phyloP scores from a whole-genome alignment of 208 protist species.

The Acanthamoeba royreba region DNA sequence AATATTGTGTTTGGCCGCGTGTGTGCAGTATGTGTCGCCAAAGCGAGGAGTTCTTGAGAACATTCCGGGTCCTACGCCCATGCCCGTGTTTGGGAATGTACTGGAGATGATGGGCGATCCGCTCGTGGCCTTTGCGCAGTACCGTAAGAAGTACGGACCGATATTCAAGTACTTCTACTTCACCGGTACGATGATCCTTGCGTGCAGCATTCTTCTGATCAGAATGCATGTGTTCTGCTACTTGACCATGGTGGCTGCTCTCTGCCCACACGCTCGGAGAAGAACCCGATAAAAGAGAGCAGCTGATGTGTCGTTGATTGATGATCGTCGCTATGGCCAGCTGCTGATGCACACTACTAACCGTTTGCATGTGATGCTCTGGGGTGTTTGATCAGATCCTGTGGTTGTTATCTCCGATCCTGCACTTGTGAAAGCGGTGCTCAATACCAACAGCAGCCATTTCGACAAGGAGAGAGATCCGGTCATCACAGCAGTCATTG shows the following conservation, averaged over 20 bases:
- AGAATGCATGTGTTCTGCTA: too few species aligned
- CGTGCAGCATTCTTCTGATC: not conserved
- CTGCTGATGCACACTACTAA: too few species aligned
- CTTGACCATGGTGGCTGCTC: too few species aligned
- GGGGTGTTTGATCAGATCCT: not conserved
- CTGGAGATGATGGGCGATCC: not conserved
- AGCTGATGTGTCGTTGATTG: not conserved
- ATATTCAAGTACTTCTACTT: conserved; percentile 34
- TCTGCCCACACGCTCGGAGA: too few species aligned
- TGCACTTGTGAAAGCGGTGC: not conserved
- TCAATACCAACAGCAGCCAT: not conserved
- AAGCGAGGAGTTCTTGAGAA: not conserved
- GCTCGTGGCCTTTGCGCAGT: not conserved
- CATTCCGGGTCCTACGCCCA: not conserved
- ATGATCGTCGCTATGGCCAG: not conserved
- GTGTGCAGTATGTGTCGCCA: not conserved
- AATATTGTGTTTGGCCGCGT: too few species aligned
- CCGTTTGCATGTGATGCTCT: too few species aligned
- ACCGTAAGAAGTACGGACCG: not conserved
- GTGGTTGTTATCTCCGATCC: conserved; percentile 39
- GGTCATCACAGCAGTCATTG: conserved; percentile 16
- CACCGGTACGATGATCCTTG: not conserved
- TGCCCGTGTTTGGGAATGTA: not conserved
- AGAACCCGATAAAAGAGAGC: too few species aligned
- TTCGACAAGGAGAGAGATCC: not conserved